Evolutionary conservation across 441 rosid genomes (phyloP).

Genomic region (Adansonia madagascariensis): DNA sequence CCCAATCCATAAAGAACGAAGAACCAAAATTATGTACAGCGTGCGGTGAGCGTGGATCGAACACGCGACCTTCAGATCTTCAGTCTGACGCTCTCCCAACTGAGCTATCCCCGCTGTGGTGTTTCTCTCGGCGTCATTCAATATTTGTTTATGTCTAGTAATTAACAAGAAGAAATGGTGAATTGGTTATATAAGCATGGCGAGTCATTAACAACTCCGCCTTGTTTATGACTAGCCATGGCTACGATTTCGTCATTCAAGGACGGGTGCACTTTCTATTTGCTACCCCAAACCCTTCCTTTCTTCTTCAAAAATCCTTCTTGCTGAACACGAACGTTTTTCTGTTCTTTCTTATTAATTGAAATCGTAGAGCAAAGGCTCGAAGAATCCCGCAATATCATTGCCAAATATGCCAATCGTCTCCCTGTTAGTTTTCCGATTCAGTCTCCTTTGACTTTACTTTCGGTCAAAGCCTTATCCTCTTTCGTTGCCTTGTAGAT

Average conservation of each 20-base stretch:
- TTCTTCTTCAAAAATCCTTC: too few species aligned
- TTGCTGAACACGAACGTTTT: too few species aligned
- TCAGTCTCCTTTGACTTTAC: neutral
- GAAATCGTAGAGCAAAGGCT: slow-evolving; percentile 59
- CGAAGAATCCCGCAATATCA: slow-evolving; percentile 63
- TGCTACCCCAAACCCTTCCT: slow-evolving; percentile 16
- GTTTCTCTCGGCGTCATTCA: too few species aligned
- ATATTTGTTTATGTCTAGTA: too few species aligned
- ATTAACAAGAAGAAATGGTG: too few species aligned
- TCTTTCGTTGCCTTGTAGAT: too few species aligned
- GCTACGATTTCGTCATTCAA: slow-evolving; percentile 55
- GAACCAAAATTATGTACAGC: too few species aligned
- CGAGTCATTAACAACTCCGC: too few species aligned
- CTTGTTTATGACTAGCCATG: slow-evolving; percentile 19
- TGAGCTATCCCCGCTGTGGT: slow-evolving; percentile 68
- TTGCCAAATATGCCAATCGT: slow-evolving; percentile 69
- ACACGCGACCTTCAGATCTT: slow-evolving; percentile 63
- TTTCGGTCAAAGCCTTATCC: neutral
- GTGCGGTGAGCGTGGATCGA: too few species aligned
- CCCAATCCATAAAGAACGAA: neutral
- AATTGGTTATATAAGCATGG: too few species aligned
- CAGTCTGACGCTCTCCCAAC: slow-evolving; percentile 95
- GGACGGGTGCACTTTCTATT: slow-evolving; percentile 66
- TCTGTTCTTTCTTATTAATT: neutral
- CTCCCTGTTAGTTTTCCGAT: slow-evolving; percentile 56